Percentiles rank a stretch among this genome's conserved stretches.
These are phyloP conservation scores for Rhodocollybia butyracea DNA, from an alignment of 768 basidiomycete genomes.

Conservation along the genomic window DNA sequence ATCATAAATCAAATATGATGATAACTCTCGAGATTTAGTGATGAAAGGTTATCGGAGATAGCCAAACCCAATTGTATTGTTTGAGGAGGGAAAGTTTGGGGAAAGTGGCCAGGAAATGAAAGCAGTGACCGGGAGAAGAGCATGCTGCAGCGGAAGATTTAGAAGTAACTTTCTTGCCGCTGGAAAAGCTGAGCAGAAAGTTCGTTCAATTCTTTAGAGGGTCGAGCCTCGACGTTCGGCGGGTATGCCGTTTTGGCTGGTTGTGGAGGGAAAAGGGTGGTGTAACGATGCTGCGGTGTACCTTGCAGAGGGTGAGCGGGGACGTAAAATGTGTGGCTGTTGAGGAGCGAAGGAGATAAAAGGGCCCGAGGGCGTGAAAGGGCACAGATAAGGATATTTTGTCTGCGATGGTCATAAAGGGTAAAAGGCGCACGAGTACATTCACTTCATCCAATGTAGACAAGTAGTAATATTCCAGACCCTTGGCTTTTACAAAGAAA, in stretches of 20 bases:
- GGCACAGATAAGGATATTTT: slow-evolving; percentile 76
- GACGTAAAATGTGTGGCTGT: slow-evolving; percentile 74
- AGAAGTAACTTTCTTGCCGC: background rate
- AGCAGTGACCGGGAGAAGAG: slow-evolving; percentile 12
- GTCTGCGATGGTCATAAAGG: slow-evolving; percentile 38
- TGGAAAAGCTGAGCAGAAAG: background rate
- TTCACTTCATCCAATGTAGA: slow-evolving; percentile 86
- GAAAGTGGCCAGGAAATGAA: slow-evolving; percentile 10
- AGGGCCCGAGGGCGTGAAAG: slow-evolving; percentile 25
- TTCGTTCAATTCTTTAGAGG: slow-evolving; percentile 1
- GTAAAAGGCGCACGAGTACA: slow-evolving; percentile 1
- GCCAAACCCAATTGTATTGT: slow-evolving; percentile 45
- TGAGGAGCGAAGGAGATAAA: slow-evolving; percentile 17
- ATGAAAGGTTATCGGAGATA: slow-evolving; percentile 26
- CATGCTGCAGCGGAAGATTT: background rate
- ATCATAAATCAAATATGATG: too few relatives aligned
- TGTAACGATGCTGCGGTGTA: slow-evolving; percentile 89
- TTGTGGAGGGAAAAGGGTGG: slow-evolving; percentile 72
- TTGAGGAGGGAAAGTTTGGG: background rate
- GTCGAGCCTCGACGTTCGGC: slow-evolving; percentile 7
- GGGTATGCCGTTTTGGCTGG: slow-evolving; percentile 20
- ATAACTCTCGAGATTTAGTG: too few relatives aligned
- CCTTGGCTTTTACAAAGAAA: slow-evolving; percentile 48
- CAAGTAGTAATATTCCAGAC: slow-evolving; percentile 68
- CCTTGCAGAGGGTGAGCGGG: slow-evolving; percentile 91